A percentile compares a stretch with the other conserved stretches of the same genome.
Evolutionary conservation across 2,329 filamentous ascomycete genomes (phyloP).

Genomic region (Cladophialophora carrionii): DNA sequence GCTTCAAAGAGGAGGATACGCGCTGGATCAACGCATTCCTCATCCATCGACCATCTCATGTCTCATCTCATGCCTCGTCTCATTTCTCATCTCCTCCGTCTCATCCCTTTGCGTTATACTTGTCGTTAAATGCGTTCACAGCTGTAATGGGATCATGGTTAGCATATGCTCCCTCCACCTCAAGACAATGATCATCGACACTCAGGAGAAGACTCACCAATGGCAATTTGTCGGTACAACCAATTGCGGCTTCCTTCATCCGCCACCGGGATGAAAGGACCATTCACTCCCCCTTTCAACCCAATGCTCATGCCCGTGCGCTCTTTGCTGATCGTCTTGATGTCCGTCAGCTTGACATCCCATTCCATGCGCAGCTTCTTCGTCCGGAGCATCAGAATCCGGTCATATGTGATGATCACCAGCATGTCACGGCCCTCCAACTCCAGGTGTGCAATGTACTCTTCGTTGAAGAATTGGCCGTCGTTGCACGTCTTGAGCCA

Average conservation of each 20-base stretch:
- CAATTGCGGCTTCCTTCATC: constrained; percentile 76
- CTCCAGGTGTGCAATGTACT: constrained; percentile 95
- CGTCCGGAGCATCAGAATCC: constrained; percentile 87
- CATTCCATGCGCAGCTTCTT: constrained; percentile 87
- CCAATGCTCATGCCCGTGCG: constrained; percentile 88
- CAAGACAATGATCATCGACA: neutral
- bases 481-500: constrained; percentile 99
- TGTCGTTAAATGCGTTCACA: constrained; percentile 69
- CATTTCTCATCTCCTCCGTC: neutral
- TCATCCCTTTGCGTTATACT: constrained; percentile 64
- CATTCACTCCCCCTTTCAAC: constrained; percentile 86
- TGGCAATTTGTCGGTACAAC: constrained; percentile 67
- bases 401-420: constrained; percentile 82
- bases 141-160: constrained; percentile 43
- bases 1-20: too few relatives aligned
- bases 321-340: constrained; percentile 97
- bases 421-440: constrained; percentile 85
- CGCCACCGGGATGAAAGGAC: constrained; percentile 91
- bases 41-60: too few relatives aligned
- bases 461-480: constrained; percentile 95
- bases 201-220: constrained; percentile 48
- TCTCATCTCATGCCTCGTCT: neutral
- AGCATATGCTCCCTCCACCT: constrained; percentile 3
- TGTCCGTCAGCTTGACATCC: constrained; percentile 93
- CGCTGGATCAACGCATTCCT: too few relatives aligned